These are phyloP conservation scores for Puccinia polysora DNA, from an alignment of 1,284 basidiomycete genomes.

Conservation along the genomic window DNA sequence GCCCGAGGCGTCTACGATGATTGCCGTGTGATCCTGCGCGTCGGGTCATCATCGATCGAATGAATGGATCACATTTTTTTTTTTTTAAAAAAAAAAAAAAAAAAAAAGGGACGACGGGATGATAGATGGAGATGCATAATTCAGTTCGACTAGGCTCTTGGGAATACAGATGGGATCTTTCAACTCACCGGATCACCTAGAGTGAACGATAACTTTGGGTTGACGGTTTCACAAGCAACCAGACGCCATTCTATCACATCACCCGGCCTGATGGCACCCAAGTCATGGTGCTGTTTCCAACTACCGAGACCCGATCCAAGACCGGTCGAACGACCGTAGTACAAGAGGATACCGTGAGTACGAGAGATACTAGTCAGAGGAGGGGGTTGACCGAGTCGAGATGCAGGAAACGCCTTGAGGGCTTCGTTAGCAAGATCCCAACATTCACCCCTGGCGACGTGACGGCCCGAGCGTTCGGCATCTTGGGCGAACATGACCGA, in stretches of 20 bases:
- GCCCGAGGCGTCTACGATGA: constrained; percentile 23
- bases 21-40: constrained; percentile 35
- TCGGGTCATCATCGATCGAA: not conserved
- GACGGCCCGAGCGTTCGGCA: constrained; percentile 56
- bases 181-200: constrained; percentile 38
- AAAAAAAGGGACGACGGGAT: not conserved
- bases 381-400: constrained; percentile 57
- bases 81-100: not conserved
- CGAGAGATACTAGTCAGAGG: constrained; percentile 58
- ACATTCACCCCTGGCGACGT: constrained; percentile 60
- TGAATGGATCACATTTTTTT: not conserved
- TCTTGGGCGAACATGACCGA: constrained; percentile 58
- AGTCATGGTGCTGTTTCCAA: constrained; percentile 59
- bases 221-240: constrained; percentile 29
- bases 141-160: too few species aligned
- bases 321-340: constrained; percentile 54
- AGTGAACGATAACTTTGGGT: constrained; percentile 27
- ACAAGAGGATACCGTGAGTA: constrained; percentile 62
- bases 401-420: constrained; percentile 56
- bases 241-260: constrained; percentile 60
- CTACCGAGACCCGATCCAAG: constrained; percentile 53
- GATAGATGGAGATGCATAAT: not conserved
- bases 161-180: too few species aligned
- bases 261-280: constrained; percentile 56
- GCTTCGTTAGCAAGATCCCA: constrained; percentile 62